Conservation (phyloP, 768 basidiomycete species). For the Leccinum disarticulatum region DNA sequence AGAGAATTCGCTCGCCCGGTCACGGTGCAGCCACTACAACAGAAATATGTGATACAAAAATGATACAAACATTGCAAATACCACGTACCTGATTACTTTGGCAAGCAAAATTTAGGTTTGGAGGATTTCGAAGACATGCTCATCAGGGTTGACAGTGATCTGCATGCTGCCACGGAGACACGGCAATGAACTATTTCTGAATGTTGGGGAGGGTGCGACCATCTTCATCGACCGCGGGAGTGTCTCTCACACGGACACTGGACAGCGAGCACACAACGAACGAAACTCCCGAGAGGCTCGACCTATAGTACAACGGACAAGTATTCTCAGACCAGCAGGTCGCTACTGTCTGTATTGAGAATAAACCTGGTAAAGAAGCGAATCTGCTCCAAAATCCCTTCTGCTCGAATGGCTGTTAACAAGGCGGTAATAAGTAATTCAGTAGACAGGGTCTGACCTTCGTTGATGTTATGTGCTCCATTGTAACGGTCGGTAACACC, state of each 20-base stretch:
- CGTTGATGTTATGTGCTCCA: constrained; percentile 31
- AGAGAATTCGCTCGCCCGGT: not conserved
- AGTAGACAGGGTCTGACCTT: constrained; percentile 18
- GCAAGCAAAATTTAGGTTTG: not conserved
- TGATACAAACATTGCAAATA: not conserved
- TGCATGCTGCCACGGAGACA: not conserved
- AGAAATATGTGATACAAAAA: not conserved
- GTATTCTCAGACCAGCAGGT: no score
- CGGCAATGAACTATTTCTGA: not conserved
- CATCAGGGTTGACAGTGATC: not conserved
- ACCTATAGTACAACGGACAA: no score
- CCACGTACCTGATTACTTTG: not conserved
- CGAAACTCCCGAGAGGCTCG: no score
- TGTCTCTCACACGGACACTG: no score
- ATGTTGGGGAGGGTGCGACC: no score
- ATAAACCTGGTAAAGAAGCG: constrained; percentile 34
- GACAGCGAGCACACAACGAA: no score
- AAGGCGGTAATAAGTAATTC: constrained; percentile 8
- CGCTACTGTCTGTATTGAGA: constrained; percentile 29
- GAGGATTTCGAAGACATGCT: not conserved
- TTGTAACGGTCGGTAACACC: constrained; percentile 34
- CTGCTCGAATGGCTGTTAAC: constrained; percentile 26
- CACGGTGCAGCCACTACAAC: not conserved
- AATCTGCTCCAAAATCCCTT: constrained; percentile 31
- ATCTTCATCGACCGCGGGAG: no score